Evolutionary conservation across 179 eudicot species (phyloP), one percentile per base, ranked within the genome.

Genomic region (Silene coronaria): DNA sequence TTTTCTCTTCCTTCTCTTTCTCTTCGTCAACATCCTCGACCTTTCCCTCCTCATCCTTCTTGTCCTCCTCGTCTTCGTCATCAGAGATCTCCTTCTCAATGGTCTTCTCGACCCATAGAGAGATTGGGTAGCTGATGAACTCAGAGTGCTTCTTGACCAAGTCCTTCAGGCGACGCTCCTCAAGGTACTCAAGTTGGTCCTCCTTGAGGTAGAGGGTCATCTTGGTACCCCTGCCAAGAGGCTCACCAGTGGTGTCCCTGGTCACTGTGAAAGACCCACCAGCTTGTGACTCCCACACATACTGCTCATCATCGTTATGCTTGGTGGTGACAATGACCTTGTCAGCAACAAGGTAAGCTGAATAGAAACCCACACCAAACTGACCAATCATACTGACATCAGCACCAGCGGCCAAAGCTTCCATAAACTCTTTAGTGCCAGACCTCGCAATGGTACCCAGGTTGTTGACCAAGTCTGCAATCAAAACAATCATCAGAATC

Each of bases 241-340:
- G 62, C 86, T 91, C 97, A 67, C 96, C 91, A 26, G 88, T 82
- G 3, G 85, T 85, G 69, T 91, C 97, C 67, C 96, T 80, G 62
- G 96, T 90, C 23, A 91, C 86, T 11, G 96, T 91, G 90, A 91
- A 90, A 0, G 97, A 91, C 10, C 97, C 97, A 75, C 96, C 96
- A 75, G 96, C 96, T 77, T 90, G 96, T 10, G 96, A 90, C 60
- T 90, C 96, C 96, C 96, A 90, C 0, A 90, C 85, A 42, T 90
- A 90, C 80, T 90, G 96, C 71, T 90, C 96, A 24, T 91, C 93
- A 26, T 91, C 97, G n/a, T 88, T 90, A 82, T 91, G 97, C 87
- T 91, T 91, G 2, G 95, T 74, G 66, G 92, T 90, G 36, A 91
- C 96, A 30, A 91, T 78, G 8, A 87, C 88, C 80, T 84, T 84